Evolutionary conservation across 345 rosid genomes (phyloP).

Genomic region (Acer negundo): DNA sequence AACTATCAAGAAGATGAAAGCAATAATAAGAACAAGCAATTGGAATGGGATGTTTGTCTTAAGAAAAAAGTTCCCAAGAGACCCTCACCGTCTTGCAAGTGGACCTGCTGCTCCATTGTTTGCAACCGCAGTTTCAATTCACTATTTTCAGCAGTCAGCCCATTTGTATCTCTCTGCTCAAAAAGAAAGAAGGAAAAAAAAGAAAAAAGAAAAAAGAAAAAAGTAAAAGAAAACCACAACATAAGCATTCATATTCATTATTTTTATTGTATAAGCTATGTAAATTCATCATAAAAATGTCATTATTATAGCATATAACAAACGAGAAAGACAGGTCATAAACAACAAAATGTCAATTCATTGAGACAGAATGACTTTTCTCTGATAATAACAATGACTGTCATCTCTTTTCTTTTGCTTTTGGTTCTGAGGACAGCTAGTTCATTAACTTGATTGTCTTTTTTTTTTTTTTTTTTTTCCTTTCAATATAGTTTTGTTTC

Average conservation of each 20-base stretch:
- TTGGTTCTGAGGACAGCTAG: no score
- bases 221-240: not conserved
- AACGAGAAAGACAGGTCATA: slow-evolving; percentile 7
- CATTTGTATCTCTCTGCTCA: slow-evolving; percentile 80
- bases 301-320: not conserved
- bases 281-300: not conserved
- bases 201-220: not conserved
- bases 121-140: slow-evolving; percentile 87
- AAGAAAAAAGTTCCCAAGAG: slow-evolving; percentile 14
- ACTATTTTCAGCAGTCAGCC: slow-evolving; percentile 76
- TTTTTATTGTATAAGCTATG: not conserved
- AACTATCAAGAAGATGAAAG: not conserved
- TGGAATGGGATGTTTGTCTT: slow-evolving; percentile 2
- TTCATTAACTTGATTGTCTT: not conserved
- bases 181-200: not conserved
- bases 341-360: not conserved
- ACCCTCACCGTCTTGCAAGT: slow-evolving; percentile 86
- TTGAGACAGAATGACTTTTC: not conserved
- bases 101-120: slow-evolving; percentile 86
- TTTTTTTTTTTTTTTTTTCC: not conserved
- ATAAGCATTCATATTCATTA: not conserved
- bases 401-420: not conserved
- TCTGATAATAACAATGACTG: not conserved
- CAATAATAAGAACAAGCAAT: not conserved
- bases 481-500: not conserved